Conservation (phyloP, 2,329 filamentous ascomycete genomes). For the Helicocarpus griseus region DNA sequence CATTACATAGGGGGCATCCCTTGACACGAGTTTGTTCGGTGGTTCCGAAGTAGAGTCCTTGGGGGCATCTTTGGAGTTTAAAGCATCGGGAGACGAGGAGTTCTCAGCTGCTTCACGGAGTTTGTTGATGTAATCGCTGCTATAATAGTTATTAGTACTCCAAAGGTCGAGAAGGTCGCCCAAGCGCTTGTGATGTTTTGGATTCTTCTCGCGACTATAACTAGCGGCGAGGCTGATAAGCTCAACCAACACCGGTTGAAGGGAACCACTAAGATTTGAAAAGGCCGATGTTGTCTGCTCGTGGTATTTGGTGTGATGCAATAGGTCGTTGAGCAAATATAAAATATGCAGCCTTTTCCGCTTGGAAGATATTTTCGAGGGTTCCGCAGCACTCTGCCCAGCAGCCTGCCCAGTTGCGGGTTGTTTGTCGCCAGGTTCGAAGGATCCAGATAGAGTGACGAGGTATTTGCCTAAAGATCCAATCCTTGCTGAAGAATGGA, state of each 20-base stretch:
- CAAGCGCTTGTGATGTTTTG: slow-evolving; percentile 59
- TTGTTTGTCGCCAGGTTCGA: slow-evolving; percentile 22
- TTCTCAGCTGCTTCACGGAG: slow-evolving; percentile 51
- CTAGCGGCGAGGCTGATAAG: slow-evolving; percentile 50
- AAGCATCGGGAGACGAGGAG: slow-evolving; percentile 25
- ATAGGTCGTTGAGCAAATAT: slow-evolving; percentile 67
- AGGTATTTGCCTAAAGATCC: slow-evolving; percentile 67
- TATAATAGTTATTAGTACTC: slow-evolving; percentile 57
- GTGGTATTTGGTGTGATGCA: slow-evolving; percentile 57
- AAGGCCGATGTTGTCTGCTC: slow-evolving; percentile 35
- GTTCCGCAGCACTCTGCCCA: slow-evolving; percentile 10
- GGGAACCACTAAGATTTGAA: slow-evolving; percentile 42
- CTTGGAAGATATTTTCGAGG: slow-evolving; percentile 42
- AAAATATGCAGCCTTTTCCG: slow-evolving; percentile 66
- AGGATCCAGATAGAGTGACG: slow-evolving; percentile 55
- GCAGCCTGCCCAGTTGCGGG: slow-evolving; percentile 1
- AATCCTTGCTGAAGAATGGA: slow-evolving; percentile 56
- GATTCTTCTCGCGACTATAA: slow-evolving; percentile 46
- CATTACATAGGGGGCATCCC: slow-evolving; percentile 56
- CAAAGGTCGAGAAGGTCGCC: slow-evolving; percentile 58
- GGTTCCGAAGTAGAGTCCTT: slow-evolving; percentile 22
- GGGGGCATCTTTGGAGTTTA: slow-evolving; percentile 21
- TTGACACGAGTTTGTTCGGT: slow-evolving; percentile 33
- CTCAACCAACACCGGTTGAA: slow-evolving; percentile 52
- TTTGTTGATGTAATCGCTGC: slow-evolving; percentile 43